phyloP scores from a whole-genome alignment of 2,329 filamentous ascomycete species.

The Paecilomyces variotii region DNA sequence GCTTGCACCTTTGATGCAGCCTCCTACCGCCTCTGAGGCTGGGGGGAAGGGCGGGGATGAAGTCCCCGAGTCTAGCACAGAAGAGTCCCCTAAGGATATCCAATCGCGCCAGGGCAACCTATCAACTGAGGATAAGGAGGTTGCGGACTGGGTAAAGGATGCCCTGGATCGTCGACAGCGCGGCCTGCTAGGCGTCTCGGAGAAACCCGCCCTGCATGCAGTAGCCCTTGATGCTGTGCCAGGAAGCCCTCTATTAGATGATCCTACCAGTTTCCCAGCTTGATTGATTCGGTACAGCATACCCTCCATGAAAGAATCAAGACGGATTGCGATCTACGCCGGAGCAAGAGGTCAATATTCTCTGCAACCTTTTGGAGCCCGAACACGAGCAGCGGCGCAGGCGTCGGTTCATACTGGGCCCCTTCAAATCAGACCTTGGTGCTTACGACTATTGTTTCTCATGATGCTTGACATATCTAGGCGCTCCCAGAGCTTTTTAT shows the following conservation, averaged over 20 bases:
- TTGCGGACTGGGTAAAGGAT: constrained; percentile 73
- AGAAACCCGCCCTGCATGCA: constrained; percentile 77
- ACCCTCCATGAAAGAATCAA: background rate
- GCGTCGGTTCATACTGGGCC: background rate
- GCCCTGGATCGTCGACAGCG: constrained; percentile 60
- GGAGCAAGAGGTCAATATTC: background rate
- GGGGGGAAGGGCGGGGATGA: background rate
- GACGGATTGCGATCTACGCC: background rate
- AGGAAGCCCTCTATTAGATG: constrained; percentile 28
- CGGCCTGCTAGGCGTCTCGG: constrained; percentile 46
- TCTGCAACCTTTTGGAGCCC: background rate
- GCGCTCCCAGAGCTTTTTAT: background rate
- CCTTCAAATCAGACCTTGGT: background rate
- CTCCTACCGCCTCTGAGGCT: constrained; percentile 59
- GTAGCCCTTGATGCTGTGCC: constrained; percentile 69
- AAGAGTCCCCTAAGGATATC: constrained; percentile 15
- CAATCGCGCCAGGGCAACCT: constrained; percentile 23
- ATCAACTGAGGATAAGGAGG: constrained; percentile 64
- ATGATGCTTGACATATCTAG: background rate
- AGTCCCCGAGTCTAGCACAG: background rate
- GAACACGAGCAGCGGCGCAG: background rate
- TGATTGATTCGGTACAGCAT: background rate
- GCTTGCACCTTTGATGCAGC: constrained; percentile 68
- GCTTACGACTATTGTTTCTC: background rate
- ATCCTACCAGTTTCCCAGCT: constrained; percentile 8